phyloP scores from a whole-genome alignment of 139 green algal genomes.

The Coccomyxa sp. region DNA sequence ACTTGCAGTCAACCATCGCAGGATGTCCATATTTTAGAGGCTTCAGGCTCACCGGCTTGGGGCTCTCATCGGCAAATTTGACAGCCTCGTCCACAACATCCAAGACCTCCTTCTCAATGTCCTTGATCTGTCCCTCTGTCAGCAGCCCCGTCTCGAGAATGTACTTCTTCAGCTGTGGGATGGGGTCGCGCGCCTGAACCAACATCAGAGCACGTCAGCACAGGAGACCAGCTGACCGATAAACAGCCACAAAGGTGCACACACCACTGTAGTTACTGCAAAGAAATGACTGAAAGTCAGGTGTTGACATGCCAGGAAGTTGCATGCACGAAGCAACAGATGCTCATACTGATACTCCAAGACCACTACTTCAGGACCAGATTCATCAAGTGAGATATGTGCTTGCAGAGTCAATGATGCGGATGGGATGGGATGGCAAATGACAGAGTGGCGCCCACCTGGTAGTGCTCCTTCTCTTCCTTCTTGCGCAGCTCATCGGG shows the following conservation, averaged over 20 bases:
- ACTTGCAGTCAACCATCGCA: no score
- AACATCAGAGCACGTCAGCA: slow-evolving; percentile 10
- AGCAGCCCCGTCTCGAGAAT: slow-evolving; percentile 72
- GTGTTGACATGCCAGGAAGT: no score
- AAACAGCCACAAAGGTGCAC: background rate
- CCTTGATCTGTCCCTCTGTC: slow-evolving; percentile 70
- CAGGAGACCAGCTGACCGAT: background rate
- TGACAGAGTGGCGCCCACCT: slow-evolving; percentile 14
- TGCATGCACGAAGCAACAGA: no score
- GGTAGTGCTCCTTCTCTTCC: slow-evolving; percentile 88
- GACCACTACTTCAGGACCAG: no score
- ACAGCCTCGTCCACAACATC: slow-evolving; percentile 86
- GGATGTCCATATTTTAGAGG: no score
- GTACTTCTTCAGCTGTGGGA: slow-evolving; percentile 75
- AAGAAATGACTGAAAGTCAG: no score
- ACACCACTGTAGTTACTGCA: background rate
- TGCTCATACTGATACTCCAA: no score
- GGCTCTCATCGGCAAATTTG: slow-evolving; percentile 87
- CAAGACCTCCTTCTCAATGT: slow-evolving; percentile 59
- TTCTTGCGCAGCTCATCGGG: slow-evolving; percentile 92
- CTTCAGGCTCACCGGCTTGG: slow-evolving; percentile 63
- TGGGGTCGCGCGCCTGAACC: slow-evolving; percentile 73
- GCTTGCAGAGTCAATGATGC: no score
- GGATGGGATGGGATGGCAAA: no score
- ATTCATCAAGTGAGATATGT: no score